Evolutionary conservation across 805 yeast genomes (phyloP).

Genomic region (Starmerella cellae): DNA sequence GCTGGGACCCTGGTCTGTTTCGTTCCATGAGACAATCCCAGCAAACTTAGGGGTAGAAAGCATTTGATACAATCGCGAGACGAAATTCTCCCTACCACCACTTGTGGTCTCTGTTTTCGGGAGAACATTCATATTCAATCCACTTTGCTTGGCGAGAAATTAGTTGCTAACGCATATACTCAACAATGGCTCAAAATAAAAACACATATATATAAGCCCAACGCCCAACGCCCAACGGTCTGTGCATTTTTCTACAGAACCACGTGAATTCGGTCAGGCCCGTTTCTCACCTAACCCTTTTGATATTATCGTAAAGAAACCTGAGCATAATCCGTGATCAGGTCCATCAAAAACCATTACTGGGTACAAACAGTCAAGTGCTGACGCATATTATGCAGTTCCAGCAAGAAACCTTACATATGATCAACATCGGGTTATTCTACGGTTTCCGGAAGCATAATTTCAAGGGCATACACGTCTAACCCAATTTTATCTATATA

Average conservation of each 20-base stretch:
- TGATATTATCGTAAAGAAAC: background rate
- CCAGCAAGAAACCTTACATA: no score
- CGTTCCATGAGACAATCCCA: constrained; percentile 72
- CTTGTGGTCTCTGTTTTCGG: background rate
- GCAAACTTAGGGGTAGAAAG: constrained; percentile 67
- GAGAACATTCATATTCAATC: background rate
- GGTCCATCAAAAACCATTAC: no score
- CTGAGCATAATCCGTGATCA: no score
- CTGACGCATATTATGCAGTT: no score
- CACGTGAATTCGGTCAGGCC: constrained; percentile 2
- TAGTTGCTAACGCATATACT: no score
- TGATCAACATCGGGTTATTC: no score
- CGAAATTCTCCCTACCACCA: constrained; percentile 18
- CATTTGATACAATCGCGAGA: constrained; percentile 46
- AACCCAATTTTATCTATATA: no score
- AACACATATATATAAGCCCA: no score
- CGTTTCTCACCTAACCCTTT: background rate
- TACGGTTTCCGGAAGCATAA: no score
- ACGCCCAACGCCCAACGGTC: background rate
- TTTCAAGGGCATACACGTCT: no score
- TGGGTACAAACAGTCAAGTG: no score
- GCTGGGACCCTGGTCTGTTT: constrained; percentile 51
- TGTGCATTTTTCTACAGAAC: background rate
- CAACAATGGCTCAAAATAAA: no score
- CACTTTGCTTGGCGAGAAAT: background rate